Percentiles rank a stretch among this genome's conserved stretches.
Evolutionary conservation across 805 yeast species (phyloP).

Genomic region (Sungouiozyma intestinalis): DNA sequence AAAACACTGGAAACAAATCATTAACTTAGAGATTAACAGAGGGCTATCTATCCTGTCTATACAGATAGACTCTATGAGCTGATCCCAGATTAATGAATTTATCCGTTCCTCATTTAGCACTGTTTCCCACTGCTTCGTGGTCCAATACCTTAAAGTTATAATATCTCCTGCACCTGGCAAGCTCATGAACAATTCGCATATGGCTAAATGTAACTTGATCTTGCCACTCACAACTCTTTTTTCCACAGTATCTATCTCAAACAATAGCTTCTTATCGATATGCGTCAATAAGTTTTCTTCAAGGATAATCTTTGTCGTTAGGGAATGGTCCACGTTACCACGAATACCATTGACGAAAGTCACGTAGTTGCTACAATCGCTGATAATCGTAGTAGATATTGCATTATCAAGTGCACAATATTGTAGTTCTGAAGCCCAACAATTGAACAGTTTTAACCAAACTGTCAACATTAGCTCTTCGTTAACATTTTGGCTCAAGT

Average conservation of each 20-base stretch:
- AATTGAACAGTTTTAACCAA: slow-evolving; percentile 1
- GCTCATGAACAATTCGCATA: background rate
- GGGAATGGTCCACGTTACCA: background rate
- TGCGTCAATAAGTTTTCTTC: slow-evolving; percentile 1
- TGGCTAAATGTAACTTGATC: slow-evolving; percentile 1
- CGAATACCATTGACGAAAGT: too few relatives aligned
- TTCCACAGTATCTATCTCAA: slow-evolving; percentile 1
- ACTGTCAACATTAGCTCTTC: slow-evolving; percentile 1
- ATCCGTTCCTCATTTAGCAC: background rate
- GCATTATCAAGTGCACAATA: background rate
- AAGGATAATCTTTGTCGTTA: background rate
- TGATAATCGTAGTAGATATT: background rate
- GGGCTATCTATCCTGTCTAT: background rate
- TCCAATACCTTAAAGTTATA: background rate
- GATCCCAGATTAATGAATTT: background rate
- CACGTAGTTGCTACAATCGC: background rate
- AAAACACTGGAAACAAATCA: slow-evolving; percentile 9
- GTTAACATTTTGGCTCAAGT: background rate
- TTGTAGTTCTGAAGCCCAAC: slow-evolving; percentile 2
- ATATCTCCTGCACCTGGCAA: background rate
- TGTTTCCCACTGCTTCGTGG: slow-evolving; percentile 1
- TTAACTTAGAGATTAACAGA: background rate
- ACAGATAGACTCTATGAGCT: background rate
- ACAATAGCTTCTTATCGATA: slow-evolving; percentile 1
- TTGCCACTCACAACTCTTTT: background rate